phyloP scores from a whole-genome alignment of 768 basidiomycete genomes.

The Clathrus columnatus region DNA sequence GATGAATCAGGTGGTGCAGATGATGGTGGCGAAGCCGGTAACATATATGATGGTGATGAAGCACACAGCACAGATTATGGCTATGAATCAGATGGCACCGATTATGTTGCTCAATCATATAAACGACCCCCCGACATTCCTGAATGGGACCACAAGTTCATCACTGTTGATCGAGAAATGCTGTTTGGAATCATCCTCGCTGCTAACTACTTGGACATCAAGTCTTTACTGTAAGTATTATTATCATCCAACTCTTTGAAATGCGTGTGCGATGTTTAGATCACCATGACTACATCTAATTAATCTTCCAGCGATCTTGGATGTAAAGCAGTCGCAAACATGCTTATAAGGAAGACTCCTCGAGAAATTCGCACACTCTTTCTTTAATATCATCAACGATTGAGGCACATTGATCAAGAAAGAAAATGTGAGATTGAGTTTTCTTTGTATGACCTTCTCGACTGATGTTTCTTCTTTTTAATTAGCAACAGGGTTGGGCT shows the following conservation, averaged over 20 bases:
- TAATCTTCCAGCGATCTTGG: constrained; percentile 68
- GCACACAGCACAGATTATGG: too few relatives aligned
- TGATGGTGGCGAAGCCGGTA: too few relatives aligned
- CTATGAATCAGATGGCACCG: too few relatives aligned
- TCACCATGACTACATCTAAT: constrained; percentile 8
- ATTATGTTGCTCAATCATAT: constrained; percentile 86
- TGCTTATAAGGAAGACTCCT: constrained; percentile 99
- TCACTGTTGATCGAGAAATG: constrained; percentile 99
- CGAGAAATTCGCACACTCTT: constrained; percentile 97
- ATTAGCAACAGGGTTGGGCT: constrained; percentile 77
- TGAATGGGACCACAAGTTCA: constrained; percentile 99
- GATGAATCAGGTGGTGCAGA: too few relatives aligned
- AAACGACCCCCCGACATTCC: constrained; percentile 97
- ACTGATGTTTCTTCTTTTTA: constrained; percentile 10
- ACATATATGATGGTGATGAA: too few relatives aligned
- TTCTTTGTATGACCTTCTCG: background rate
- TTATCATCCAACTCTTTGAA: background rate
- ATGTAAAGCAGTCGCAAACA: constrained; percentile 98
- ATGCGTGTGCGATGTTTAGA: background rate
- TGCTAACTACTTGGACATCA: constrained; percentile 99
- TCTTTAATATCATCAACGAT: constrained; percentile 97
- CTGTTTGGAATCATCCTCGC: constrained; percentile 99
- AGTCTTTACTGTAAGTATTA: constrained; percentile 78
- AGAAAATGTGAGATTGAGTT: constrained; percentile 73
- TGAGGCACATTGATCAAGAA: constrained; percentile 99